phyloP scores from a whole-genome alignment of 2,329 filamentous ascomycete species.

The Thelonectria blattea region DNA sequence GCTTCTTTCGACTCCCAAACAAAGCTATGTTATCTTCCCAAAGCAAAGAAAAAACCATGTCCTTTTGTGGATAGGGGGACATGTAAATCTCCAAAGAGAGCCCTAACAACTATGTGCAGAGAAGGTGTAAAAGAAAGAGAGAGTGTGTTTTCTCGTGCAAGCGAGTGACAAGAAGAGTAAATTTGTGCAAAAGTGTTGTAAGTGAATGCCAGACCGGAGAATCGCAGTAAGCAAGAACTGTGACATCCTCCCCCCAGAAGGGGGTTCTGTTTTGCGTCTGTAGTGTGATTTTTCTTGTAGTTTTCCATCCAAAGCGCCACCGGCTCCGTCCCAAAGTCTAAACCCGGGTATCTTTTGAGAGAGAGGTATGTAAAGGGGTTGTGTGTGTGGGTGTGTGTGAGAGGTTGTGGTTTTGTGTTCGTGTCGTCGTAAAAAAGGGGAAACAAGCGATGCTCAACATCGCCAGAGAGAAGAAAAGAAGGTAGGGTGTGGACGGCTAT shows the following conservation, averaged over 20 bases:
- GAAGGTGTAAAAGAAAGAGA: conserved; percentile 34
- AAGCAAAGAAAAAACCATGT: conserved; percentile 3
- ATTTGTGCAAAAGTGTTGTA: conserved; percentile 20
- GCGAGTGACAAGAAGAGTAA: conserved; percentile 35
- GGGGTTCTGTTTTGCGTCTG: conserved; percentile 27
- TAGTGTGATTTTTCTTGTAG: conserved; percentile 14
- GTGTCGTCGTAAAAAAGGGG: conserved; percentile 34
- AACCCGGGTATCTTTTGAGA: conserved; percentile 40
- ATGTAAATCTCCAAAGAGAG: conserved; percentile 7
- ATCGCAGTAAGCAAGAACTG: conserved; percentile 17
- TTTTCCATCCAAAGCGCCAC: conserved; percentile 32
- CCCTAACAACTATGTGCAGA: conserved; percentile 37
- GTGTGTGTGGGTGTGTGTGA: conserved; percentile 13
- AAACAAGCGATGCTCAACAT: conserved; percentile 37
- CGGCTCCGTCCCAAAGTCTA: conserved; percentile 39
- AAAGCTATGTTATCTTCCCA: not conserved
- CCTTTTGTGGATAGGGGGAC: conserved; percentile 16
- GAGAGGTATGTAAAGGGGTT: conserved; percentile 30
- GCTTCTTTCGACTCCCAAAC: not conserved
- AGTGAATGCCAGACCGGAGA: conserved; percentile 40
- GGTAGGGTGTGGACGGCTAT: conserved; percentile 22
- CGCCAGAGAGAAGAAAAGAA: conserved; percentile 22
- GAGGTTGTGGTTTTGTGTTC: too few relatives aligned
- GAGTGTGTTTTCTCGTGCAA: conserved; percentile 24
- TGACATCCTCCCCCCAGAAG: conserved; percentile 5